A percentile compares a stretch with the other conserved stretches of the same genome.
Conservation (phyloP, 805 yeast genomes). For the Barnettozyma wickerhamii region DNA sequence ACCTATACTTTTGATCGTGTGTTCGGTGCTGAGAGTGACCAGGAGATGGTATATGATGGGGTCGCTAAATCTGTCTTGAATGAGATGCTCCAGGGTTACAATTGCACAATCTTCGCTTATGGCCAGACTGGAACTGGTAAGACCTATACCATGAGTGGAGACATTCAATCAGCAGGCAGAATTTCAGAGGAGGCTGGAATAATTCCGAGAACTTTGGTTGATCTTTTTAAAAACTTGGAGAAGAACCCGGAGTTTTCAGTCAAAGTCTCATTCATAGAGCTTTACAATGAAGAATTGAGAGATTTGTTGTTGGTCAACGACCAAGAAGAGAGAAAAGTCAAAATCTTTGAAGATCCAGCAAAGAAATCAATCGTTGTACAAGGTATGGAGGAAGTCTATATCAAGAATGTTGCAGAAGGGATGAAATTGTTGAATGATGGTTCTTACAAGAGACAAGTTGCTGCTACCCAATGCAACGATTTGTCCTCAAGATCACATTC, state of each 20-base stretch:
- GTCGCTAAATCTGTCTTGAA: conserved; percentile 53
- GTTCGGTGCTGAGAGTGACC: conserved; percentile 79
- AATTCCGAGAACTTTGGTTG: conserved; percentile 54
- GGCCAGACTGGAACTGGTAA: conserved; percentile 91
- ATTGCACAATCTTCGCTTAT: conserved; percentile 78
- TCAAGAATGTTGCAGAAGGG: conserved; percentile 48
- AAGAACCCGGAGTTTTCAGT: conserved; percentile 51
- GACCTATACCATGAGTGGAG: conserved; percentile 73
- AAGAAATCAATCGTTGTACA: conserved; percentile 46
- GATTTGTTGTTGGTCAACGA: conserved; percentile 48
- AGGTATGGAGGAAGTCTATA: conserved; percentile 53
- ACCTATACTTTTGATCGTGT: conserved; percentile 72
- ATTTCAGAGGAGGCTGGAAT: conserved; percentile 51
- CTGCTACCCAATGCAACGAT: conserved; percentile 75
- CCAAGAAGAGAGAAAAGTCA: conserved; percentile 41
- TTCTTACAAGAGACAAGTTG: conserved; percentile 61
- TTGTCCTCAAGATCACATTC: conserved; percentile 77
- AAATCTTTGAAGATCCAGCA: conserved; percentile 45
- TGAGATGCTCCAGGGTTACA: conserved; percentile 70
- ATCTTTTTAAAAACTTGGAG: conserved; percentile 48
- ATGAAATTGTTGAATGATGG: conserved; percentile 51
- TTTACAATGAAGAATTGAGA: conserved; percentile 75
- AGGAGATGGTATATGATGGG: conserved; percentile 57
- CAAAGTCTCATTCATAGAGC: conserved; percentile 69
- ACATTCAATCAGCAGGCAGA: conserved; percentile 41